These are phyloP conservation scores for Colletotrichum musae DNA, from an alignment of 2,329 filamentous ascomycete species.

Conservation along the genomic window DNA sequence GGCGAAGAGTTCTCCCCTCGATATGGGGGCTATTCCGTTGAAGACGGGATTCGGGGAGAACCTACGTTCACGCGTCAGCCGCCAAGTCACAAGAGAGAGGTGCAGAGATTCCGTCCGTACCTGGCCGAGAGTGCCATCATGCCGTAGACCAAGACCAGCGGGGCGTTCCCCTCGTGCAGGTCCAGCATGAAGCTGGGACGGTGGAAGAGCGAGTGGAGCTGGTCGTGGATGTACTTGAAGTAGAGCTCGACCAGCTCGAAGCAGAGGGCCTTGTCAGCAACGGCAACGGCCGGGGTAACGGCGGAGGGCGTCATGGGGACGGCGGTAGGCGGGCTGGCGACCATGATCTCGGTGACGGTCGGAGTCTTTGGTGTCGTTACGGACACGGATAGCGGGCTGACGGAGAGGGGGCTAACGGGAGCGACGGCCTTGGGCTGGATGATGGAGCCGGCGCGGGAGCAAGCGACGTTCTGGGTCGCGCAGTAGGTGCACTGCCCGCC, in stretches of 20 bases:
- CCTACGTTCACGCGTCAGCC: constrained; percentile 14
- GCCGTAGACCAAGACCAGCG: constrained; percentile 44
- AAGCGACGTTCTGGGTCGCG: constrained; percentile 40
- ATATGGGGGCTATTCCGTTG: constrained; percentile 43
- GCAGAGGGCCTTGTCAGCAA: constrained; percentile 40
- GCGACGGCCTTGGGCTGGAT: constrained; percentile 40
- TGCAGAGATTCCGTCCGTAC: constrained; percentile 5
- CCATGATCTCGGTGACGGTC: constrained; percentile 34
- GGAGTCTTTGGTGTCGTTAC: constrained; percentile 35
- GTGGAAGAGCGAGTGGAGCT: constrained; percentile 53
- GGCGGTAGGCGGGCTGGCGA: constrained; percentile 12
- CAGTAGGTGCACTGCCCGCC: constrained; percentile 42
- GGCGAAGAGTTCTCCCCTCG: constrained; percentile 45
- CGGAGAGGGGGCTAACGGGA: background rate
- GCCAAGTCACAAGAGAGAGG: background rate
- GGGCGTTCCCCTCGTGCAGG: constrained; percentile 43
- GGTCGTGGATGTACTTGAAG: constrained; percentile 51
- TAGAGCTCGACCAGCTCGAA: constrained; percentile 51
- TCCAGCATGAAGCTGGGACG: constrained; percentile 46
- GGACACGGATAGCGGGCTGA: constrained; percentile 35
- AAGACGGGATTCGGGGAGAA: constrained; percentile 45
- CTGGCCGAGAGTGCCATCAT: constrained; percentile 46
- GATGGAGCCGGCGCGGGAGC: constrained; percentile 42
- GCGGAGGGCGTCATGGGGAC: background rate
- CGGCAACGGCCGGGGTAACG: constrained; percentile 38